phyloP scores from a whole-genome alignment of 23 red algal species.

The Chondrus crispus region DNA sequence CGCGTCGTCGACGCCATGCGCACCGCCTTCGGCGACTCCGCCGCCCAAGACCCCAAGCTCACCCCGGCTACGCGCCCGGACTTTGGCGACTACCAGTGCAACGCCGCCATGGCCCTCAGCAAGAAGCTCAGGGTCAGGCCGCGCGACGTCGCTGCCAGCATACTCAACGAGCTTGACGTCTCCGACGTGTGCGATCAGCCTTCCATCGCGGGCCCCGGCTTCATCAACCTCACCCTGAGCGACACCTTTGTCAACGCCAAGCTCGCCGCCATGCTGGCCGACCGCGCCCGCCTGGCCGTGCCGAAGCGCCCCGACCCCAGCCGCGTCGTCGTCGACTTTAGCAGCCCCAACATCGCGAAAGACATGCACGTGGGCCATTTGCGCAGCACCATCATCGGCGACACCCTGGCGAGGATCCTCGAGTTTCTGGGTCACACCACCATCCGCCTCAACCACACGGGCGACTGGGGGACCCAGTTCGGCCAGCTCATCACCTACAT shows the following conservation, averaged over 20 bases:
- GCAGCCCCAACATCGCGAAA: constrained; percentile 98
- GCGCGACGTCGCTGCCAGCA: constrained; percentile 82
- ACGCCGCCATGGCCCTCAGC: constrained; percentile 89
- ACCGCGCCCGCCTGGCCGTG: constrained; percentile 71
- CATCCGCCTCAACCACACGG: constrained; percentile 95
- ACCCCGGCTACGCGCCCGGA: constrained; percentile 61
- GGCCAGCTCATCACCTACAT: constrained; percentile 95
- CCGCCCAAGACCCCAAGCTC: constrained; percentile 73
- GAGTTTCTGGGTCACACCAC: constrained; percentile 95
- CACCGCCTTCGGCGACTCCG: constrained; percentile 46
- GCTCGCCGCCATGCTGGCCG: constrained; percentile 54
- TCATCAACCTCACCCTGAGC: constrained; percentile 90
- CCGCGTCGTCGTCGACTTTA: constrained; percentile 93
- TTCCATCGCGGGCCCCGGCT: constrained; percentile 89
- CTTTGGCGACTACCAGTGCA: constrained; percentile 98
- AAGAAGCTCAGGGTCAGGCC: constrained; percentile 69
- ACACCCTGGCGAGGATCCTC: constrained; percentile 83
- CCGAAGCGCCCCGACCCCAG: constrained; percentile 28
- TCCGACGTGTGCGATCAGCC: constrained; percentile 71
- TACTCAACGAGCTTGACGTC: constrained; percentile 49
- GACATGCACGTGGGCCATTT: constrained; percentile 99
- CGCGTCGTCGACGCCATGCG: constrained; percentile 60
- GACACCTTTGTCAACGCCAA: constrained; percentile 70
- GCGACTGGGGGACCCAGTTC: constrained; percentile 99
- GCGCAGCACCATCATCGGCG: constrained; percentile 97